These are phyloP conservation scores for Paspalum notatum DNA, from an alignment of 176 grass and related monocot species.

Conservation along the genomic window DNA sequence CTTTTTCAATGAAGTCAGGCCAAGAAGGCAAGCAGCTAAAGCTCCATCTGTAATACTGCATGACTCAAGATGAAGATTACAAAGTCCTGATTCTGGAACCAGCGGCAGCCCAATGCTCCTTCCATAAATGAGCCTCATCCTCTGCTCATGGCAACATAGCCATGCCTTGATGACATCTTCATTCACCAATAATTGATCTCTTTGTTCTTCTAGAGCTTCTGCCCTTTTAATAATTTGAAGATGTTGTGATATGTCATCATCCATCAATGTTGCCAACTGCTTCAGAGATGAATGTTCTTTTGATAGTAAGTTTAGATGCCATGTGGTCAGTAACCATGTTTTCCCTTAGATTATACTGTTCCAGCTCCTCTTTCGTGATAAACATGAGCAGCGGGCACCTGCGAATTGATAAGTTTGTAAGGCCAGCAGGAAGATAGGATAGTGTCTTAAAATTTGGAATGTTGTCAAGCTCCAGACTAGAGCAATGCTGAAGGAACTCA, in stretches of 20 bases:
- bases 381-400: constrained; percentile 18
- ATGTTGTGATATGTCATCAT: background rate
- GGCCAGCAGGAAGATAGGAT: background rate
- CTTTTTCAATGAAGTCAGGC: rapidly evolving
- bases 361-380: background rate
- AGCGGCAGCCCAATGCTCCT: rapidly evolving
- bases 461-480: rapidly evolving
- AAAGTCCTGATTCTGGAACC: background rate
- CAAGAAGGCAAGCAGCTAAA: background rate
- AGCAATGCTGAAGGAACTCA: background rate
- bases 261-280: background rate
- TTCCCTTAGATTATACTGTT: background rate
- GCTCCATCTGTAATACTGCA: constrained; percentile 24
- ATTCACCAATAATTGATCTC: background rate
- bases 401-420: rapidly evolving
- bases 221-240: background rate
- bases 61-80: rapidly evolving
- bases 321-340: background rate
- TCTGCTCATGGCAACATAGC: background rate
- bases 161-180: constrained; percentile 9
- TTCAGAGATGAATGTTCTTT: background rate
- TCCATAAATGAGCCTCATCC: background rate
- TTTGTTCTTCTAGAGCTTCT: background rate
- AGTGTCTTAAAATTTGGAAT: constrained; percentile 5
- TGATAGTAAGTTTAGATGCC: background rate